Evolutionary conservation across 306 rosid species (phyloP).

Genomic region (Benincasa hispida): DNA sequence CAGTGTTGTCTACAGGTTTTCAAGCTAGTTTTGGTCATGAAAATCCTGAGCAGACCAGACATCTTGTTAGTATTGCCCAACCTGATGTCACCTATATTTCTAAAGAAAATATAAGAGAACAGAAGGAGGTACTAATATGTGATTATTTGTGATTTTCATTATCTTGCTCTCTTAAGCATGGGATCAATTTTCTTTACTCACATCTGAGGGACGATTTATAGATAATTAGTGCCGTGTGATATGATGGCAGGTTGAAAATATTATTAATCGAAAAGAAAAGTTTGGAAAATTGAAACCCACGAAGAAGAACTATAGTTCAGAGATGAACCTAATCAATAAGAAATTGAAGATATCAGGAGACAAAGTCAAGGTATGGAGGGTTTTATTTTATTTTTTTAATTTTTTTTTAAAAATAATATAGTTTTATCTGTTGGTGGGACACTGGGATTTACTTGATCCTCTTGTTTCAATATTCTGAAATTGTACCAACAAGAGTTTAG

Average conservation of each 20-base stretch:
- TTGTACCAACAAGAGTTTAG: no score
- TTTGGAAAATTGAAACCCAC: constrained; percentile 42
- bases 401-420: background rate
- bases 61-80: constrained; percentile 26
- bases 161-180: constrained; percentile 5
- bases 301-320: constrained; percentile 45
- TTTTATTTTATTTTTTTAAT: no score
- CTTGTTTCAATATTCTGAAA: background rate
- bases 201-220: background rate
- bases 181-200: background rate
- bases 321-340: constrained; percentile 41
- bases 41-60: constrained; percentile 44
- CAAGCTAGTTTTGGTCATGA: constrained; percentile 35
- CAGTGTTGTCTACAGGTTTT: constrained; percentile 26
- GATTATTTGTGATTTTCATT: constrained; percentile 1
- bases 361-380: constrained; percentile 59
- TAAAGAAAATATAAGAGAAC: constrained; percentile 42
- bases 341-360: constrained; percentile 80
- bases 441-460: background rate
- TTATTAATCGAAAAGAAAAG: constrained; percentile 38
- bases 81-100: constrained; percentile 41
- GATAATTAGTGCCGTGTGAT: background rate
- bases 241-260: constrained; percentile 52
- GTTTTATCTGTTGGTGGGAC: background rate
- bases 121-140: constrained; percentile 40